Percentiles rank a stretch among this genome's conserved stretches.
Evolutionary conservation across 2,329 filamentous ascomycete species (phyloP).

Genomic region (Camptophora hylomeconis): DNA sequence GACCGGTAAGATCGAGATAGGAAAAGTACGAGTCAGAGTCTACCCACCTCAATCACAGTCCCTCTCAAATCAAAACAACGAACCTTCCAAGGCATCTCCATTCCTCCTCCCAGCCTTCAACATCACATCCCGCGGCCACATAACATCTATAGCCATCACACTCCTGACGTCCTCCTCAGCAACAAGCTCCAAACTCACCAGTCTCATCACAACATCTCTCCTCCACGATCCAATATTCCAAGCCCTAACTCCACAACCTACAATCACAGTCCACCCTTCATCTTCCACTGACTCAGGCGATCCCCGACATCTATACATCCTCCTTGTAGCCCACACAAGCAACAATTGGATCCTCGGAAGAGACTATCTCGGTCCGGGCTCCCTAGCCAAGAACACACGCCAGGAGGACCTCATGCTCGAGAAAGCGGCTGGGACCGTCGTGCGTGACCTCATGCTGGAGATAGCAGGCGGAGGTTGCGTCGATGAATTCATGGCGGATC

Average conservation of each 20-base stretch:
- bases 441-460: conserved; percentile 32
- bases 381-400: conserved; percentile 18
- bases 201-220: background rate
- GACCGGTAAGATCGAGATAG: conserved; percentile 30
- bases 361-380: conserved; percentile 35
- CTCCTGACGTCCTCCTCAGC: conserved; percentile 20
- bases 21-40: conserved; percentile 37
- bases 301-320: conserved; percentile 36
- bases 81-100: conserved; percentile 8
- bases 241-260: background rate
- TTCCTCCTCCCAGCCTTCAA: conserved; percentile 23
- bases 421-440: conserved; percentile 30
- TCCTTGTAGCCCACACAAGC: conserved; percentile 40
- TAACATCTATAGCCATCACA: conserved; percentile 26
- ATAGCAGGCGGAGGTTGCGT: conserved; percentile 35
- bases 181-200: conserved; percentile 1
- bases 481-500: conserved; percentile 44
- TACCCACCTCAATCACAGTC: conserved; percentile 24
- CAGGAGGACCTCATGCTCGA: conserved; percentile 10
- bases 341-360: conserved; percentile 36
- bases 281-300: conserved; percentile 28
- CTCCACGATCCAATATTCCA: conserved; percentile 3
- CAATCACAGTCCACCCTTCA: conserved; percentile 5
- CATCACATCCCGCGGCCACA: conserved; percentile 19
- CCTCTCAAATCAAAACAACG: background rate